Evolutionary conservation across 1,139 yeast genomes (phyloP), one percentile per base, ranked within the genome.

Genomic region (Debaryomyces fabryi): DNA sequence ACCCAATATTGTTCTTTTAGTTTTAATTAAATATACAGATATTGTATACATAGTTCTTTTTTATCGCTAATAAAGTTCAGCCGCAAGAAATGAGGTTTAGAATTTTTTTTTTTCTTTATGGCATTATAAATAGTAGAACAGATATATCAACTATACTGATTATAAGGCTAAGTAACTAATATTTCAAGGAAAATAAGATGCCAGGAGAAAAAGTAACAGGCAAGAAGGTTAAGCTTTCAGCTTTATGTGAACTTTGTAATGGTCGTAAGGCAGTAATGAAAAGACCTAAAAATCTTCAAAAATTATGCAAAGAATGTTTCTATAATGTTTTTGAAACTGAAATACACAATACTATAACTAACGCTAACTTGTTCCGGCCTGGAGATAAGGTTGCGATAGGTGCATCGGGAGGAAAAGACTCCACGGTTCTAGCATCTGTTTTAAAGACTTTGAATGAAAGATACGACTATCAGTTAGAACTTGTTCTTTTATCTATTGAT

Each of bases 351-450:
- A 93, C 99, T 5, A 92, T 95, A 46, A 73, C 77, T 9, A 76
- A 81, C 41, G 85, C 88, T 47, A 73, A 82, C 1, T 76, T 95
- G 42, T 95, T 95, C 60, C 65, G 81, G 30, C 76, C 73, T 1
- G 98, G 97, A 13, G 99, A 95, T 62, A 78, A 73, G 34, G 93
- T 95, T 1, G 99, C 98, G 13, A 92, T 95, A 24, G 99, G 99
- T 12, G 99, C 99, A 0, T 89, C 97, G 1, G 99, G 99, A 21
- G 99, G 99, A 44, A 95, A 95, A 61, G 99, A 95, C 64, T 90
- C 97, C 4, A 95, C 99, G 0, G 99, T 95, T 1, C 70, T 95
- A 33, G 99, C 99, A 0, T 84, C 93, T 43, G 82, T 95, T 1
- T 71, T 95, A 69, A 93, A 91, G 62, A 82, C 93, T 0, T 71